phyloP scores from a whole-genome alignment of 2,329 filamentous ascomycete species.

The Penicillium sp. region DNA sequence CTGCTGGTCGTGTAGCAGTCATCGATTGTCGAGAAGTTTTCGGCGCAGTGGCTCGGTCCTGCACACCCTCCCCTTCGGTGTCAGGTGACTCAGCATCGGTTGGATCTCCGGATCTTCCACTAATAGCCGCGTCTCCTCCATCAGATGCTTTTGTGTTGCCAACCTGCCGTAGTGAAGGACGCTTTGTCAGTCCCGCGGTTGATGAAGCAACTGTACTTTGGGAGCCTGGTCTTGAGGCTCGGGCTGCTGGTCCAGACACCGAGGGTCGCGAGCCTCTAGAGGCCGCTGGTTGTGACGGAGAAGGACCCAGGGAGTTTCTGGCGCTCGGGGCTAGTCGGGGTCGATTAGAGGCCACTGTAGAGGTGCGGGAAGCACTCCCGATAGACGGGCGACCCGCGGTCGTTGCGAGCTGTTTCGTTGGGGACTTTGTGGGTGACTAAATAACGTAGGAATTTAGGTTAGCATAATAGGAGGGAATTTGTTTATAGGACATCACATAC shows the following conservation, averaged over 20 bases:
- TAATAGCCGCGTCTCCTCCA: slow-evolving; percentile 27
- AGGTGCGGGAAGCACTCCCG: slow-evolving; percentile 56
- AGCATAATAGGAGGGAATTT: slow-evolving; percentile 17
- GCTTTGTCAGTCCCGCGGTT: slow-evolving; percentile 30
- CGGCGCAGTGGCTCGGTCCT: slow-evolving; percentile 21
- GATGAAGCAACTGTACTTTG: slow-evolving; percentile 27
- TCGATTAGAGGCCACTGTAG: slow-evolving; percentile 45
- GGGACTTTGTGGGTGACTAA: slow-evolving; percentile 75
- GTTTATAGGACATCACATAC: slow-evolving; percentile 26
- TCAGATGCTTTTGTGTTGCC: slow-evolving; percentile 29
- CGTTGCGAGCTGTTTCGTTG: slow-evolving; percentile 69
- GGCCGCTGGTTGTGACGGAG: slow-evolving; percentile 41
- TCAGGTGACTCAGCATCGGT: slow-evolving; percentile 31
- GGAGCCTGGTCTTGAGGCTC: slow-evolving; percentile 35
- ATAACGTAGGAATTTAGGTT: slow-evolving; percentile 13
- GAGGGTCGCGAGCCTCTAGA: slow-evolving; percentile 43
- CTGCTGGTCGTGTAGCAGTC: slow-evolving; percentile 24
- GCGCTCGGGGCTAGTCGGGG: slow-evolving; percentile 57
- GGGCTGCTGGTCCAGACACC: slow-evolving; percentile 34
- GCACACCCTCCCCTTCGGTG: slow-evolving; percentile 23
- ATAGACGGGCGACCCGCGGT: slow-evolving; percentile 50
- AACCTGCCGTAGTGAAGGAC: slow-evolving; percentile 35
- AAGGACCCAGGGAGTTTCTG: slow-evolving; percentile 68
- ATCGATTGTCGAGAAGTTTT: slow-evolving; percentile 27
- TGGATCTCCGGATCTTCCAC: slow-evolving; percentile 31